These are phyloP conservation scores for Boletus sensibilis DNA, from an alignment of 768 basidiomycete species.

Conservation along the genomic window DNA sequence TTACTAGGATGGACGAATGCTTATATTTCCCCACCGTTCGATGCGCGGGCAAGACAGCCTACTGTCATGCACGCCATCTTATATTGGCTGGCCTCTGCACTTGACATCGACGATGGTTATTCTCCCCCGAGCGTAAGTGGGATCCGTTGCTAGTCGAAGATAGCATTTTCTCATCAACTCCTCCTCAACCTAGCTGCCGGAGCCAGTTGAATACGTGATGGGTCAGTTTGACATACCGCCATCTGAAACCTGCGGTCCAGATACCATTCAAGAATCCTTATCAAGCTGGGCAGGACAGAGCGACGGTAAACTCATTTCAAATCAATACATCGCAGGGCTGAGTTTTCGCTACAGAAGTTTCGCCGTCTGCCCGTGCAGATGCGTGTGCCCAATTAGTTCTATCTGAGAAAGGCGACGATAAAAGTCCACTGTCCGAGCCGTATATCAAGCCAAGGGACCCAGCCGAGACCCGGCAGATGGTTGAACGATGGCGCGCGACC, in stretches of 20 bases:
- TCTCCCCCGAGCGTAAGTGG: slow-evolving; percentile 24
- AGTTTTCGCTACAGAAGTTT: slow-evolving; percentile 18
- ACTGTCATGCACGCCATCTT: slow-evolving; percentile 51
- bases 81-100: slow-evolving; percentile 59
- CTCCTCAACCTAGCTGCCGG: slow-evolving; percentile 24
- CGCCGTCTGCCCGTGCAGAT: slow-evolving; percentile 22
- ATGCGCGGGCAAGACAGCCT: slow-evolving; percentile 41
- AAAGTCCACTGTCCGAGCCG: slow-evolving; percentile 2
- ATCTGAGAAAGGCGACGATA: slow-evolving; percentile 25
- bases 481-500: slow-evolving; percentile 33
- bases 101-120: slow-evolving; percentile 32
- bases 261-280: slow-evolving; percentile 25
- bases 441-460: slow-evolving; percentile 26
- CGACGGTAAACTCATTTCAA: slow-evolving; percentile 21
- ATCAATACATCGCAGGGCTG: not conserved
- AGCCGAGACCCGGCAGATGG: slow-evolving; percentile 27
- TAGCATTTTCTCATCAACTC: not conserved
- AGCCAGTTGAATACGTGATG: slow-evolving; percentile 33
- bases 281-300: slow-evolving; percentile 34
- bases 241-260: slow-evolving; percentile 18
- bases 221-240: slow-evolving; percentile 27
- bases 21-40: slow-evolving; percentile 48
- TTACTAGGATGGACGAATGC: slow-evolving; percentile 52
- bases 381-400: slow-evolving; percentile 9
- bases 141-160: not conserved